These are phyloP conservation scores for Lasiosphaeris hirsuta DNA, from an alignment of 495 filamentous ascomycete genomes.

Conservation along the genomic window DNA sequence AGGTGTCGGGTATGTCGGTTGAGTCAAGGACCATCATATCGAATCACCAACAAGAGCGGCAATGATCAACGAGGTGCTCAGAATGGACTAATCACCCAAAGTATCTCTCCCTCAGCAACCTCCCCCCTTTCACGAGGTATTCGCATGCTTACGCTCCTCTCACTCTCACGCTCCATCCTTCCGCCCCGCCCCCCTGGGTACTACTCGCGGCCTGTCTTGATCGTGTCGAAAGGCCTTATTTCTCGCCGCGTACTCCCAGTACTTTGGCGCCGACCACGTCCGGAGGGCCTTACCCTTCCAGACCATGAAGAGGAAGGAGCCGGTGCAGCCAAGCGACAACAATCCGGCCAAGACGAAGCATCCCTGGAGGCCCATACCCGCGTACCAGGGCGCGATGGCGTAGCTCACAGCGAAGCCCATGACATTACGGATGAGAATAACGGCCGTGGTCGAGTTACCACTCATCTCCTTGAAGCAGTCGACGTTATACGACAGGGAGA, in stretches of 20 bases:
- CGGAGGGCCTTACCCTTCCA: slow-evolving; percentile 44
- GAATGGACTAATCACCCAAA: no score
- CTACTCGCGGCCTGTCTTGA: no score
- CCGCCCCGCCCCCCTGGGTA: no score
- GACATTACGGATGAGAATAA: slow-evolving; percentile 59
- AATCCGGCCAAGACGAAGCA: slow-evolving; percentile 23
- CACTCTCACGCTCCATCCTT: no score
- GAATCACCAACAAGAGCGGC: no score
- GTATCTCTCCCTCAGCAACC: no score
- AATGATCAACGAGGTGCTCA: no score
- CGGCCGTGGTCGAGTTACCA: slow-evolving; percentile 46
- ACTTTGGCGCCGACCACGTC: slow-evolving; percentile 19
- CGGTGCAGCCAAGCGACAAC: slow-evolving; percentile 17
- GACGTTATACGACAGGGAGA: slow-evolving; percentile 47
- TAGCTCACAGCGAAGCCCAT: slow-evolving; percentile 40
- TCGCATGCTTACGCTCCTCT: no score
- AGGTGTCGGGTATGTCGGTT: no score
- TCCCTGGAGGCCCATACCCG: slow-evolving; percentile 22
- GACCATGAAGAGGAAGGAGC: slow-evolving; percentile 35
- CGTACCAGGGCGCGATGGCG: slow-evolving; percentile 26
- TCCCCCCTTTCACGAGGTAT: no score
- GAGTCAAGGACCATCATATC: no score
- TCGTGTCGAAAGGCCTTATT: slow-evolving; percentile 2
- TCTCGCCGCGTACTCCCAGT: slow-evolving; percentile 17
- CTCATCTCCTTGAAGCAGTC: slow-evolving; percentile 52